A percentile compares a stretch with the other conserved stretches of the same genome.
These are phyloP conservation scores for Amanita pallidorosea DNA, from an alignment of 768 basidiomycete genomes.

Conservation along the genomic window DNA sequence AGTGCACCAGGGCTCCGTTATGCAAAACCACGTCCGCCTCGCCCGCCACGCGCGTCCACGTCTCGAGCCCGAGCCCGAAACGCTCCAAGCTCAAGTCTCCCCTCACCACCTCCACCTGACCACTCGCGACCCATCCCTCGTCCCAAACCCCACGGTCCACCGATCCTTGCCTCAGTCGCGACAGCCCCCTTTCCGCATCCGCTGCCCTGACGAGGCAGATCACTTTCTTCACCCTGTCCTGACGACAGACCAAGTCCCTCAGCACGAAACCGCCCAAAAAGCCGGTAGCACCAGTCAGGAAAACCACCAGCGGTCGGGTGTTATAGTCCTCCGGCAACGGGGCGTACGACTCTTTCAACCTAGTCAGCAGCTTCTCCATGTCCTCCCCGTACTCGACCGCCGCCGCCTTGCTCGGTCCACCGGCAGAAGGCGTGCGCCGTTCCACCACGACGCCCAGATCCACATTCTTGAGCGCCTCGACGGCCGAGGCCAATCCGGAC, in stretches of 20 bases:
- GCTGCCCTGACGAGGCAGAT: constrained; percentile 85
- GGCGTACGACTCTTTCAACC: constrained; percentile 51
- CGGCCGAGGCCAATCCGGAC: constrained; percentile 56
- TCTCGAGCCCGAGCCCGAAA: constrained; percentile 58
- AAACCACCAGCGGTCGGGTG: constrained; percentile 55
- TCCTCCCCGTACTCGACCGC: constrained; percentile 64
- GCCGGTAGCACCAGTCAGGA: constrained; percentile 95
- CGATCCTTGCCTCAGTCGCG: constrained; percentile 60
- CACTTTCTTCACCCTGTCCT: constrained; percentile 66
- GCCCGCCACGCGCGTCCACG: constrained; percentile 56
- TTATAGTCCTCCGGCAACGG: constrained; percentile 48
- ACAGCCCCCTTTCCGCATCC: constrained; percentile 46
- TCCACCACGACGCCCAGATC: constrained; percentile 54
- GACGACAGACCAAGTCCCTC: constrained; percentile 58
- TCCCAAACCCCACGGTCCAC: constrained; percentile 83
- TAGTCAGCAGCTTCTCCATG: constrained; percentile 47
- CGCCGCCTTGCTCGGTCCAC: constrained; percentile 11
- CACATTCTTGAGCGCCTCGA: constrained; percentile 65
- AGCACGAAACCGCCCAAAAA: constrained; percentile 94
- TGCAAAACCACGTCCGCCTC: constrained; percentile 83
- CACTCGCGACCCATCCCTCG: constrained; percentile 62
- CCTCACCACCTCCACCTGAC: constrained; percentile 64
- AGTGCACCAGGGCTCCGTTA: constrained; percentile 98
- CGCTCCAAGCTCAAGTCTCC: constrained; percentile 73
- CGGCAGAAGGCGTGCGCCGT: constrained; percentile 5